Evolutionary conservation across 208 protist genomes (phyloP).

Genomic region (Novymonas esmeraldas): DNA sequence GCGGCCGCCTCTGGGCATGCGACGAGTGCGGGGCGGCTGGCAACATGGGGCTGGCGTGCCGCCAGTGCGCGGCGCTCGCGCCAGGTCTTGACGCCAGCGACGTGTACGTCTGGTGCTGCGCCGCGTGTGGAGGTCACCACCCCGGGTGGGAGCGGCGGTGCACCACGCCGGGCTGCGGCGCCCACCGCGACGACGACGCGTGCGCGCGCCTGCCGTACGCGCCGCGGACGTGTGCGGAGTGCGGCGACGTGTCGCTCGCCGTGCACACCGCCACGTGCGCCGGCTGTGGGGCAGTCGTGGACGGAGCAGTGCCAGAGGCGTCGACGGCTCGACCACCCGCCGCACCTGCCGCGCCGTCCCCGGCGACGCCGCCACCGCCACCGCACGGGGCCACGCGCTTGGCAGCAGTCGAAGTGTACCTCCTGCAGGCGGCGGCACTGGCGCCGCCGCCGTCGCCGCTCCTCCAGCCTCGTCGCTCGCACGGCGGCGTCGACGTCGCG

Average conservation of each 20-base stretch:
- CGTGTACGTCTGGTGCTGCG: conserved; percentile 58
- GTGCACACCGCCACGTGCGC: conserved; percentile 36
- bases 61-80: conserved; percentile 41
- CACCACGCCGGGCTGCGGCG: conserved; percentile 43
- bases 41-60: conserved; percentile 43
- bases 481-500: background rate
- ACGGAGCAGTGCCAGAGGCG: background rate
- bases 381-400: background rate
- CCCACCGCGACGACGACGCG: background rate
- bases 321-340: no score
- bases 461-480: no score
- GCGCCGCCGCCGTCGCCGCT: background rate
- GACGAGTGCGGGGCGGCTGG: conserved; percentile 22
- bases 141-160: conserved; percentile 46
- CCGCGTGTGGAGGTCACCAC: conserved; percentile 30
- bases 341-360: background rate
- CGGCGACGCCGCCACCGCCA: background rate
- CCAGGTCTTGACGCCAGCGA: conserved; percentile 34
- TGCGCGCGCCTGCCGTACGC: conserved; percentile 30
- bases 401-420: conserved; percentile 21
- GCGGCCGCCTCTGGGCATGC: conserved; percentile 49
- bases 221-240: conserved; percentile 55
- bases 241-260: conserved; percentile 42
- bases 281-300: conserved; percentile 28
- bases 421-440: conserved; percentile 14